Base-by-base conservation (phyloP, 371 early-diverging fungal species). In the Dichotomocladium elegans region DNA sequence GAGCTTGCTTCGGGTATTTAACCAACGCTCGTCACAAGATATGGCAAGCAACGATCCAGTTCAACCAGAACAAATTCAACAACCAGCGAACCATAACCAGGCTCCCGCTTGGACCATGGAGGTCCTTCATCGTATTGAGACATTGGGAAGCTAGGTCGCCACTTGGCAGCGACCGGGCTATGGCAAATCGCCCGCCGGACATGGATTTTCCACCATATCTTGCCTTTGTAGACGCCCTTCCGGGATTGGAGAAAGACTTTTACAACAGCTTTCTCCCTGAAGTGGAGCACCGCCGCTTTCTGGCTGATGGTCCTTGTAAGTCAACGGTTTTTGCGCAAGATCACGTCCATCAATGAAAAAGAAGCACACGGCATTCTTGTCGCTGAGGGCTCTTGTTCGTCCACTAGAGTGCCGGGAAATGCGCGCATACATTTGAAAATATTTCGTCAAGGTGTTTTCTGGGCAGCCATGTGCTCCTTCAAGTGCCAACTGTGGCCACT, bases 211-310 rank as follows among this genome's bases (percentile, higher is more conserved):
- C 11, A 2, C 19, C 40, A 7, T 51, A 51, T 27, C 25, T 41
- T 9, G 41, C 3, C 12, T 51, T 40, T 34, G 26, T 15, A 1
- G 26, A 41, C 9, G 41, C 22, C 14, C 26, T 51, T 12, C 51
- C 51, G 4, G 40, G 41, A 3, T 40, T 51, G 4, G 25, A n/a
- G 22, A 17, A 40, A 25, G 51, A 40, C 7, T 51, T 40, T 15
- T 51, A 26, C 27, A 3, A 15, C 0, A 37, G 25, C 25, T 41
- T 19, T 4, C 14, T 51, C 11, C 51, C 51, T 4, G 51, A 51
- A 51, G 22, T 26, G 19, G 51, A 52, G 1, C 42, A 44, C 9
- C 25, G 42, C 28, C 42, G 30, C n/a, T 43, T 52, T 21, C 43
- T 52, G 26, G 26, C 43, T 4, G 42, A 52, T 8, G 29, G 48